Percentiles rank a stretch among this genome's conserved stretches.
Evolutionary conservation across 768 basidiomycete genomes (phyloP).

Genomic region (Podaxis carcinomalis): DNA sequence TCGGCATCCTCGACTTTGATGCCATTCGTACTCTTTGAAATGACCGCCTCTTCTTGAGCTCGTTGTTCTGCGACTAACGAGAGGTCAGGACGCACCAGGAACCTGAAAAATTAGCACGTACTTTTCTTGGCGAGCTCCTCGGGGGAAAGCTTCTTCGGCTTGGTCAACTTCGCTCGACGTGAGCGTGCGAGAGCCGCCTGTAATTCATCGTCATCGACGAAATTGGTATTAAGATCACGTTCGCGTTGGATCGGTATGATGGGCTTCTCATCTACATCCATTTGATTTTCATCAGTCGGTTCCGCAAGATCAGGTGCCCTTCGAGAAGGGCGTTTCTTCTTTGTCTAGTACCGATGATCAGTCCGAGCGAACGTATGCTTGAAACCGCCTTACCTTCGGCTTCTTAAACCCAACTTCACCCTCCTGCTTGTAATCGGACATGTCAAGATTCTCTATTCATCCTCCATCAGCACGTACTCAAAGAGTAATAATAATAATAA

Average conservation of each 20-base stretch:
- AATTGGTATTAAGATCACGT: slow-evolving; percentile 79
- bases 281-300: slow-evolving; percentile 43
- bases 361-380: not conserved
- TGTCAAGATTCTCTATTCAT: slow-evolving; percentile 73
- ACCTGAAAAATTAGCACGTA: slow-evolving; percentile 29
- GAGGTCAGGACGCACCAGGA: not conserved
- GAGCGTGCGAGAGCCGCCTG: slow-evolving; percentile 89
- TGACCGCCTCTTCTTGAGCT: slow-evolving; percentile 38
- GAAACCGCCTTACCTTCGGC: slow-evolving; percentile 55
- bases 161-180: slow-evolving; percentile 76
- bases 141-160: slow-evolving; percentile 69
- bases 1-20: slow-evolving; percentile 35
- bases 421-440: slow-evolving; percentile 85
- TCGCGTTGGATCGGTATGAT: slow-evolving; percentile 47
- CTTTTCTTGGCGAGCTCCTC: slow-evolving; percentile 81
- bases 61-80: slow-evolving; percentile 61
- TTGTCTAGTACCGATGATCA: slow-evolving; percentile 51
- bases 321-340: slow-evolving; percentile 84
- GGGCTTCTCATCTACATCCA: slow-evolving; percentile 82
- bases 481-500: too few species aligned
- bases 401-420: slow-evolving; percentile 96
- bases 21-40: slow-evolving; percentile 34
- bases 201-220: slow-evolving; percentile 97
- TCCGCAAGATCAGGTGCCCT: slow-evolving; percentile 51
- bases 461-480: slow-evolving; percentile 14